These are phyloP conservation scores for Globisporangium alternatum DNA, from an alignment of 352 stramenopile genomes.

Conservation along the genomic window DNA sequence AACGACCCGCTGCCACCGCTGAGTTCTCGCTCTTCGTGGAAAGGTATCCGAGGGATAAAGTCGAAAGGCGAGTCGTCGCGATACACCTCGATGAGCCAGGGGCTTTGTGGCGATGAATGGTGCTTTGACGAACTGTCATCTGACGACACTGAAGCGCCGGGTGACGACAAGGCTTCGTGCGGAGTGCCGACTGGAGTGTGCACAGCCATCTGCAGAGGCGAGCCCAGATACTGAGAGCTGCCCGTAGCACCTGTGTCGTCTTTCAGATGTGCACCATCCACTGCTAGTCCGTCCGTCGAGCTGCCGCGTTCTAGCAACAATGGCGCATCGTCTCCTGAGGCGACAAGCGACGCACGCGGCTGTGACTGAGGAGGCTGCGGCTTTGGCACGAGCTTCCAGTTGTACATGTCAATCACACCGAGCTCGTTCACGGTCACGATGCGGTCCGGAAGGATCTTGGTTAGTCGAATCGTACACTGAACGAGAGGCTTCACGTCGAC, in stretches of 20 bases:
- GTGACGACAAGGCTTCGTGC: slow-evolving; percentile 1
- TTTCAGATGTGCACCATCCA: neutral
- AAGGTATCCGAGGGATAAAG: slow-evolving; percentile 72
- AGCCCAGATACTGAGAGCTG: neutral
- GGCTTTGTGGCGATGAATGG: slow-evolving; percentile 26
- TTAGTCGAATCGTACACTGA: slow-evolving; percentile 45
- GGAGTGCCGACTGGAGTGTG: slow-evolving; percentile 9
- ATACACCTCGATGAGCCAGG: slow-evolving; percentile 66
- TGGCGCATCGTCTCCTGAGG: neutral
- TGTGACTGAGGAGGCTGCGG: slow-evolving; percentile 18
- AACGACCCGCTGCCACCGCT: slow-evolving; percentile 29
- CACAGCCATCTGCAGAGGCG: neutral
- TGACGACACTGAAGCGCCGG: neutral
- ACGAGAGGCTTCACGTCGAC: slow-evolving; percentile 64
- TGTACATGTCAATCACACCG: slow-evolving; percentile 82
- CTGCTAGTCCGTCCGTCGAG: neutral
- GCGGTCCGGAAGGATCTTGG: slow-evolving; percentile 76
- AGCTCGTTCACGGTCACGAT: slow-evolving; percentile 82
- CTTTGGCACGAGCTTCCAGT: slow-evolving; percentile 78
- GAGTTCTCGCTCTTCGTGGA: slow-evolving; percentile 49
- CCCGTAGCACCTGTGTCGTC: neutral
- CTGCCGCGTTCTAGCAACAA: neutral
- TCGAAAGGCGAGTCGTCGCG: slow-evolving; percentile 79
- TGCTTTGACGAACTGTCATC: slow-evolving; percentile 2
- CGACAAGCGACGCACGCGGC: neutral